Evolutionary conservation across 257 asterid genomes (phyloP).

Genomic region (Echium plantagineum): DNA sequence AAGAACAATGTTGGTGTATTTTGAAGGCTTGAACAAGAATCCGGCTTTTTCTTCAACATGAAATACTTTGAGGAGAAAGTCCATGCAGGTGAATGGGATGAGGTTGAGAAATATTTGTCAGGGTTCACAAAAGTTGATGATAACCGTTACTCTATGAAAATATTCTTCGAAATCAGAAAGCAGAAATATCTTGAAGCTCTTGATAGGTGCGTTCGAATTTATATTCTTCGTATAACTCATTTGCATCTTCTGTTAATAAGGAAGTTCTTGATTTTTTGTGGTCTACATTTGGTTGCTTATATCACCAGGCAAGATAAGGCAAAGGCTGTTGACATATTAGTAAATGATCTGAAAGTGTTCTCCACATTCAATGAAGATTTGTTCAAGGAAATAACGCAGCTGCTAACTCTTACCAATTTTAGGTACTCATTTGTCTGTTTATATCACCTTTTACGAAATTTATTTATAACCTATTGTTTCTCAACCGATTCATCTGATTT

Average conservation of each 20-base stretch:
- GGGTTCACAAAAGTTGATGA: constrained; percentile 96
- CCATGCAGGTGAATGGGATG: constrained; percentile 96
- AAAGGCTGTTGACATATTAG: constrained; percentile 81
- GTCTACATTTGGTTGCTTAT: constrained; percentile 3
- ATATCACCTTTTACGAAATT: not conserved
- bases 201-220: constrained; percentile 44
- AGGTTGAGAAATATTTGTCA: constrained; percentile 90
- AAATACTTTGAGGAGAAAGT: constrained; percentile 95
- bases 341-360: constrained; percentile 81
- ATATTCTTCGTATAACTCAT: not conserved
- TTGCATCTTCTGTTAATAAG: not conserved
- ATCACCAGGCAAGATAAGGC: constrained; percentile 75
- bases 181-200: constrained; percentile 98
- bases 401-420: constrained; percentile 74
- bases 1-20: not conserved
- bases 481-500: too few species aligned
- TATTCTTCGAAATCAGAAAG: constrained; percentile 87
- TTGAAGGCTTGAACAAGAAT: constrained; percentile 92
- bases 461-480: too few species aligned
- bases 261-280: not conserved
- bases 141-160: constrained; percentile 94
- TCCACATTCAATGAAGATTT: constrained; percentile 83
- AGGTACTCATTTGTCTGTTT: constrained; percentile 34
- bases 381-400: constrained; percentile 89
- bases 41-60: constrained; percentile 92